Evolutionary conservation across 2,329 filamentous ascomycete genomes (phyloP).

Genomic region (Chaetomium globosum): DNA sequence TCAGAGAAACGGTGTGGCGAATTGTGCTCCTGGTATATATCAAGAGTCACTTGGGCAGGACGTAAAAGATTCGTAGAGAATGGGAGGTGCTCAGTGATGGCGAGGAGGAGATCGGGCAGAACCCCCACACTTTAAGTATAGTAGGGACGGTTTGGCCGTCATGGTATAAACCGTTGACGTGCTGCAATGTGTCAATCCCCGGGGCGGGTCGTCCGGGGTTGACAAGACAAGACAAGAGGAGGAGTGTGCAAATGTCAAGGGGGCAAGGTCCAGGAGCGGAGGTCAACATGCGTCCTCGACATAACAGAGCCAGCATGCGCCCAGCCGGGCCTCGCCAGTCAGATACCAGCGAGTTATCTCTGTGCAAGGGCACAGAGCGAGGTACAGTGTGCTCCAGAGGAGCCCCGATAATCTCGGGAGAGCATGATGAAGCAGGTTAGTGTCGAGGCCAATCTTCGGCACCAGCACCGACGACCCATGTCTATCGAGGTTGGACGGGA

Average conservation of each 20-base stretch:
- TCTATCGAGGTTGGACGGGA: constrained; percentile 34
- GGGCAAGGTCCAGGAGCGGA: constrained; percentile 31
- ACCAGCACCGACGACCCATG: constrained; percentile 39
- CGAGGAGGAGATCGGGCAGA: constrained; percentile 26
- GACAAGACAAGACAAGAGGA: constrained; percentile 15
- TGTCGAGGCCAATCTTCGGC: constrained; percentile 41
- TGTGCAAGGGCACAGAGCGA: constrained; percentile 31
- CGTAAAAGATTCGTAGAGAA: background rate
- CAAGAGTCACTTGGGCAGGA: background rate
- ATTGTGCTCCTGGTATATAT: constrained; percentile 3
- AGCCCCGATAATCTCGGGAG: constrained; percentile 44
- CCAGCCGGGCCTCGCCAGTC: constrained; percentile 42
- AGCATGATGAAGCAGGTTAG: constrained; percentile 45
- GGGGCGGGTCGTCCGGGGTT: constrained; percentile 30
- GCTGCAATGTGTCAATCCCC: constrained; percentile 35
- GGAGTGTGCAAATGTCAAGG: constrained; percentile 26
- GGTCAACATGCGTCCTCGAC: constrained; percentile 23
- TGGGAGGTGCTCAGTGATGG: constrained; percentile 25
- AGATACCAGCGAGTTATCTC: constrained; percentile 46
- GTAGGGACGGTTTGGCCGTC: constrained; percentile 32
- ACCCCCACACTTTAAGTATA: constrained; percentile 37
- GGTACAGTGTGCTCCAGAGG: constrained; percentile 40
- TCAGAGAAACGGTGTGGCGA: constrained; percentile 19
- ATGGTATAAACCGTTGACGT: constrained; percentile 34
- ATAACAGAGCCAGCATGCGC: constrained; percentile 27